A percentile compares a stretch with the other conserved stretches of the same genome.
Evolutionary conservation across 2,329 filamentous ascomycete genomes (phyloP).

Genomic region (Colletotrichum lupini): DNA sequence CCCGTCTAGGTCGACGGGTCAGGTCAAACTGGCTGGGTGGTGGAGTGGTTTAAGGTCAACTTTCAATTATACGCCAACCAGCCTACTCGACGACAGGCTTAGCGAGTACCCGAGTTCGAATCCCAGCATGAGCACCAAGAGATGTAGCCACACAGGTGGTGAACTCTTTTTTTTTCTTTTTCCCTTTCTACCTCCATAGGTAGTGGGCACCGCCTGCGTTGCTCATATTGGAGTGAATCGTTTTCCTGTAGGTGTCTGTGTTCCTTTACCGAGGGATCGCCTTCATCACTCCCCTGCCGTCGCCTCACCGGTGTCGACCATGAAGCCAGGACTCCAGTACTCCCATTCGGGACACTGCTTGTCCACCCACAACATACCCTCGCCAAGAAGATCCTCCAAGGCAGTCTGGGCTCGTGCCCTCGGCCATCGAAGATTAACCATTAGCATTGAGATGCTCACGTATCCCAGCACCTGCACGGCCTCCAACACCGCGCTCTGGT

Average conservation of each 20-base stretch:
- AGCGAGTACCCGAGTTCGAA: too few relatives aligned
- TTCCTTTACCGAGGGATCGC: slow-evolving; percentile 38
- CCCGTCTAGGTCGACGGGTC: too few relatives aligned
- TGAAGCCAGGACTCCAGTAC: slow-evolving; percentile 90
- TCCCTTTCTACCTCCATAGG: background rate
- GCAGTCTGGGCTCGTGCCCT: slow-evolving; percentile 86
- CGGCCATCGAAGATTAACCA: slow-evolving; percentile 88
- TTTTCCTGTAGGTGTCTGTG: slow-evolving; percentile 34
- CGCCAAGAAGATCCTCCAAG: slow-evolving; percentile 87
- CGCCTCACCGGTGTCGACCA: slow-evolving; percentile 57
- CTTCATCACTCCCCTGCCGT: slow-evolving; percentile 34
- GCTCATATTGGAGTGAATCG: background rate
- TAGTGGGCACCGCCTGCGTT: background rate
- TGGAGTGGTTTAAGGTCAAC: too few relatives aligned
- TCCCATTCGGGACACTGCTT: slow-evolving; percentile 86
- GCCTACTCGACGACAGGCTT: too few relatives aligned
- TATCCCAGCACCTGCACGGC: slow-evolving; percentile 90
- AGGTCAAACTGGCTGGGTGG: too few relatives aligned
- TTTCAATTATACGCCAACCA: too few relatives aligned
- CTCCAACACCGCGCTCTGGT: slow-evolving; percentile 93
- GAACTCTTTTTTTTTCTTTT: background rate
- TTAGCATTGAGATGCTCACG: slow-evolving; percentile 89
- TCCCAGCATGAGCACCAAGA: too few relatives aligned
- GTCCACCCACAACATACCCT: slow-evolving; percentile 95
- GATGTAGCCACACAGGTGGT: too few relatives aligned